phyloP scores from a whole-genome alignment of 768 basidiomycete species.

The Rhodocollybia butyracea region DNA sequence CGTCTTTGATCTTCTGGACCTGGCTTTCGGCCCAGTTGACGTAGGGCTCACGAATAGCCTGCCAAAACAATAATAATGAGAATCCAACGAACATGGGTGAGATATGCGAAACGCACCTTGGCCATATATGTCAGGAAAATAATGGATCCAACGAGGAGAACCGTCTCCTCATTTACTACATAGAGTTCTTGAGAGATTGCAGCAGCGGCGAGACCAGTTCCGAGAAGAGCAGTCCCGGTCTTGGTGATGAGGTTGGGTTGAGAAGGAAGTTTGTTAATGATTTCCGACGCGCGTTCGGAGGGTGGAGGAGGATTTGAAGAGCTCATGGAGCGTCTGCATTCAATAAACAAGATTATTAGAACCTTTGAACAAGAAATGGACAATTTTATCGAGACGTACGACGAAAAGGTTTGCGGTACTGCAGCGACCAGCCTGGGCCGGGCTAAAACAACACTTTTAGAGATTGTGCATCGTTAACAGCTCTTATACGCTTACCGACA shows the following conservation, averaged over 20 bases:
- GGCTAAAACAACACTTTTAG: constrained; percentile 30
- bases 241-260: constrained; percentile 91
- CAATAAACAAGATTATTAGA: constrained; percentile 5
- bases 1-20: constrained; percentile 76
- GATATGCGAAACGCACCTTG: constrained; percentile 47
- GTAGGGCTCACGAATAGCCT: constrained; percentile 86
- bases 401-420: constrained; percentile 41
- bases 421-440: constrained; percentile 53
- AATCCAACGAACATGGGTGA: not conserved
- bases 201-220: constrained; percentile 82
- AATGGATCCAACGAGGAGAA: constrained; percentile 80
- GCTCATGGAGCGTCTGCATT: constrained; percentile 61
- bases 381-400: constrained; percentile 33
- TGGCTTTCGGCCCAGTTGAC: constrained; percentile 88
- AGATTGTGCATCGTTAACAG: too few species aligned
- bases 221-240: constrained; percentile 88
- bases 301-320: constrained; percentile 66
- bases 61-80: constrained; percentile 7
- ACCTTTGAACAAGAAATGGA: not conserved
- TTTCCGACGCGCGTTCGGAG: constrained; percentile 82
- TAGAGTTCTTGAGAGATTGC: constrained; percentile 98
- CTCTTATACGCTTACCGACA: constrained; percentile 42
- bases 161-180: constrained; percentile 95
- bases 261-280: constrained; percentile 84
- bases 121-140: constrained; percentile 82